Evolutionary conservation across 257 asterid species (phyloP).

Genomic region (Phtheirospermum japonicum): DNA sequence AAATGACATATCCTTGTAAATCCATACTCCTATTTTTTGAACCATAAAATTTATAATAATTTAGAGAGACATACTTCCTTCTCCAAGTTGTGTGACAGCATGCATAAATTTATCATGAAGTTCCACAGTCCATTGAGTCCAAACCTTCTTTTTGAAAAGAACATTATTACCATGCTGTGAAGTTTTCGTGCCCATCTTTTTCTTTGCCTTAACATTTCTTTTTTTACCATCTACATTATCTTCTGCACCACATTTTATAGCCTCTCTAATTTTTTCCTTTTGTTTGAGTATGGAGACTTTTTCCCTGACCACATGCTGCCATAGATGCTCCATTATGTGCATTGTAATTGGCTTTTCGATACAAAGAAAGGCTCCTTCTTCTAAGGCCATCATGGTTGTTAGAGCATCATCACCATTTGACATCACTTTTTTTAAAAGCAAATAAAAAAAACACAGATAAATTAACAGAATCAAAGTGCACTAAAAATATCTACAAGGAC

Average conservation of each 20-base stretch:
- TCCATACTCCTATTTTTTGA: too few species aligned
- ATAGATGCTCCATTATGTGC: neutral
- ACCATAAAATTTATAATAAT: neutral
- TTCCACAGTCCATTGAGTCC: slow-evolving; percentile 41
- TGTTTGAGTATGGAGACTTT: neutral
- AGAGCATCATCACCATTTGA: neutral
- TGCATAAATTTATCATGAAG: slow-evolving; percentile 41
- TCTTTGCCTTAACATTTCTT: neutral
- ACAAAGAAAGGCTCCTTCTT: neutral
- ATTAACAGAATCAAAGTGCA: neutral
- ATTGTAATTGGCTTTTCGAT: neutral
- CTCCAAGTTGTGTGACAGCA: slow-evolving; percentile 38
- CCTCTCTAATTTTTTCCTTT: neutral
- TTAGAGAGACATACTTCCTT: slow-evolving; percentile 36
- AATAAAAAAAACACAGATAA: neutral
- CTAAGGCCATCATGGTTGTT: neutral
- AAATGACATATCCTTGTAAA: neutral
- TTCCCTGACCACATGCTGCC: neutral
- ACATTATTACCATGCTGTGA: too few species aligned
- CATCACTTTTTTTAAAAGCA: neutral
- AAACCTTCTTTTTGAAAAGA: slow-evolving; percentile 21
- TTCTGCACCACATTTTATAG: neutral
- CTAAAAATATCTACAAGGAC: neutral
- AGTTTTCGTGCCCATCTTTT: too few species aligned
- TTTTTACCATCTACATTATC: neutral